Percentiles rank a stretch among this genome's conserved stretches.
phyloP scores from a whole-genome alignment of 306 rosid genomes.

The Biancaea sappan region DNA sequence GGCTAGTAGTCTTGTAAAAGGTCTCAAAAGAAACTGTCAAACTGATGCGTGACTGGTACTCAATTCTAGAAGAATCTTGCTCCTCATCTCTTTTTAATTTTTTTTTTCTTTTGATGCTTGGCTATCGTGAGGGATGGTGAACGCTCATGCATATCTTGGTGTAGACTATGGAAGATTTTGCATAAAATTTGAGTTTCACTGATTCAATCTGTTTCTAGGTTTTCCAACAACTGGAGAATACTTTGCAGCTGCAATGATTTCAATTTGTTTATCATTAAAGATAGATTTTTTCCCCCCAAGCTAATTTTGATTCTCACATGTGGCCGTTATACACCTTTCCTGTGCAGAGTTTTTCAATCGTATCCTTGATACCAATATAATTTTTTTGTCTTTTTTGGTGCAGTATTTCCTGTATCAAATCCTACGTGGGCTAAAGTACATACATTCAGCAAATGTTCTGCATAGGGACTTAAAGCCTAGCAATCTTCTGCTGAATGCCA shows the following conservation, averaged over 20 bases:
- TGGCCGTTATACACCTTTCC: not conserved
- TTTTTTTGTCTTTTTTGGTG: conserved; percentile 20
- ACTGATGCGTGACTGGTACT: not conserved
- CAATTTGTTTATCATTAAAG: not conserved
- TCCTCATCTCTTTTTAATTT: not conserved
- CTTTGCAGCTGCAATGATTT: not conserved
- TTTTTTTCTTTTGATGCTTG: not conserved
- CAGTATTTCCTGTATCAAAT: conserved; percentile 60
- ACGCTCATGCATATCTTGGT: not conserved
- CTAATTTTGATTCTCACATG: not conserved
- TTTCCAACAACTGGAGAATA: conserved; percentile 2
- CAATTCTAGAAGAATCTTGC: not conserved
- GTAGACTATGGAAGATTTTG: not conserved
- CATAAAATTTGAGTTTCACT: not conserved
- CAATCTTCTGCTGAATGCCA: conserved; percentile 60
- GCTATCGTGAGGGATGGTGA: not conserved
- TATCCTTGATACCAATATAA: not conserved
- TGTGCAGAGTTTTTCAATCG: not conserved
- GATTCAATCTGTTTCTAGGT: not conserved
- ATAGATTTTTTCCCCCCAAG: not conserved
- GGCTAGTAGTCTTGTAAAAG: not conserved
- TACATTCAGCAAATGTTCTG: conserved; percentile 59
- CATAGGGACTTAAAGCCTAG: conserved; percentile 60
- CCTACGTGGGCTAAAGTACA: conserved; percentile 53
- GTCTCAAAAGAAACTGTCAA: not conserved